Conservation (phyloP, 768 basidiomycete genomes). For the Lactifluus volemus region DNA sequence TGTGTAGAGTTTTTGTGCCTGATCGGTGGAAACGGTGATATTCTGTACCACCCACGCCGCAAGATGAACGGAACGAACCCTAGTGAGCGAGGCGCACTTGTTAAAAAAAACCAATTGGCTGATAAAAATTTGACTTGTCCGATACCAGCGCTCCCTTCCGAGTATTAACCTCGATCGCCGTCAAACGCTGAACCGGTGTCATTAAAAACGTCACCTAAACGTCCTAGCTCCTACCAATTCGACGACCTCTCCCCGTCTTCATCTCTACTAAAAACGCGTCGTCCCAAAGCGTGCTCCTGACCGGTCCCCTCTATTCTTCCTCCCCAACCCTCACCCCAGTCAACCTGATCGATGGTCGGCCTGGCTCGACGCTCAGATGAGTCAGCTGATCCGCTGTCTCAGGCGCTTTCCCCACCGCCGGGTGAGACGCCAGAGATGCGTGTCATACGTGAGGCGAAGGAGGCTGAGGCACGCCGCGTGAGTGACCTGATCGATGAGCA, state of each 20-base stretch:
- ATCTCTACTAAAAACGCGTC: not conserved
- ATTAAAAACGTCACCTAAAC: not conserved
- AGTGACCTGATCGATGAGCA: slow-evolving; percentile 23
- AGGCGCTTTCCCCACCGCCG: not conserved
- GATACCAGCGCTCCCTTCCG: not conserved
- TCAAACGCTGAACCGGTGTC: not conserved
- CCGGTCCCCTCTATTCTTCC: not conserved
- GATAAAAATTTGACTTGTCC: not conserved
- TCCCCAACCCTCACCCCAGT: not conserved
- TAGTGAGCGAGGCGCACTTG: not conserved
- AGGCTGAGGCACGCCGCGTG: slow-evolving; percentile 21
- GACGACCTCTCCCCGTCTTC: not conserved
- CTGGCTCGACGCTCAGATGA: not conserved
- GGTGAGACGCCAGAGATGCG: slow-evolving; percentile 20
- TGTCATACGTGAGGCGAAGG: slow-evolving; percentile 16
- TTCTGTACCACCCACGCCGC: not conserved
- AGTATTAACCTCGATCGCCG: not conserved
- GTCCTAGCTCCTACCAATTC: not conserved
- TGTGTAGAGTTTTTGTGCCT: not conserved
- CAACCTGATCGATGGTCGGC: not conserved
- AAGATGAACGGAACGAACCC: not conserved
- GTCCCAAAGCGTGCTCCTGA: not conserved
- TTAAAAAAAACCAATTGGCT: not conserved
- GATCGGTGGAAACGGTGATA: not conserved
- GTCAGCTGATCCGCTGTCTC: not conserved